A percentile compares a stretch with the other conserved stretches of the same genome.
These are phyloP conservation scores for Coniochaeta sp. DNA, from an alignment of 2,329 filamentous ascomycete genomes.

Conservation along the genomic window DNA sequence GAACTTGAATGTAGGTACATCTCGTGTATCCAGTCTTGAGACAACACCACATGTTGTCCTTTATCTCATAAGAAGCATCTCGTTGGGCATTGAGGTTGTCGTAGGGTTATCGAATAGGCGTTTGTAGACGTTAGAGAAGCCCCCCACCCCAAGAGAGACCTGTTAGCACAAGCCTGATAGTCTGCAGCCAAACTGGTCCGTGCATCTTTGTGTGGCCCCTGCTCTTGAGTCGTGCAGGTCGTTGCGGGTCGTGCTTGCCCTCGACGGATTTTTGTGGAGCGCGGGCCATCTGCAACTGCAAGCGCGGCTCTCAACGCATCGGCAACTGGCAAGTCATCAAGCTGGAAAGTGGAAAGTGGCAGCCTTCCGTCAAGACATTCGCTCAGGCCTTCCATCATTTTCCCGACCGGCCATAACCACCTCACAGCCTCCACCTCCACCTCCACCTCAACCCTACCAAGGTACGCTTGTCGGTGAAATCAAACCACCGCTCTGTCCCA, in stretches of 20 bases:
- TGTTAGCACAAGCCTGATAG: background rate
- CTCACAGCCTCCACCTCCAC: background rate
- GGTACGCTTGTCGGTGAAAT: background rate
- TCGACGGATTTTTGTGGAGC: background rate
- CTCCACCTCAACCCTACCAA: background rate
- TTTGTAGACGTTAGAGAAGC: too few species aligned
- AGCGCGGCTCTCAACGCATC: background rate
- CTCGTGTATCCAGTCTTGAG: too few species aligned
- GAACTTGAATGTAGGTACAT: too few species aligned
- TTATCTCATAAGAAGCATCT: too few species aligned
- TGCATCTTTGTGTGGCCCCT: background rate
- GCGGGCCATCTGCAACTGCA: background rate
- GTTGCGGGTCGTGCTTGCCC: background rate
- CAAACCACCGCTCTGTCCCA: background rate
- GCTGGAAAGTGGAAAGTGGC: background rate
- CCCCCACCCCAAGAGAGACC: too few species aligned
- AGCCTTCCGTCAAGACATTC: background rate
- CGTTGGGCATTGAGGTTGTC: too few species aligned
- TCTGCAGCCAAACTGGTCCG: background rate
- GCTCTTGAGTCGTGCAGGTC: background rate
- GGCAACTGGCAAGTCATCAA: background rate
- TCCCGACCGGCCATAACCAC: background rate
- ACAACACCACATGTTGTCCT: too few species aligned
- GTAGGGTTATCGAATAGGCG: too few species aligned
- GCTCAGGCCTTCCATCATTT: background rate